phyloP scores from a whole-genome alignment of 2,329 filamentous ascomycete genomes.

The Orbilia oligospora region DNA sequence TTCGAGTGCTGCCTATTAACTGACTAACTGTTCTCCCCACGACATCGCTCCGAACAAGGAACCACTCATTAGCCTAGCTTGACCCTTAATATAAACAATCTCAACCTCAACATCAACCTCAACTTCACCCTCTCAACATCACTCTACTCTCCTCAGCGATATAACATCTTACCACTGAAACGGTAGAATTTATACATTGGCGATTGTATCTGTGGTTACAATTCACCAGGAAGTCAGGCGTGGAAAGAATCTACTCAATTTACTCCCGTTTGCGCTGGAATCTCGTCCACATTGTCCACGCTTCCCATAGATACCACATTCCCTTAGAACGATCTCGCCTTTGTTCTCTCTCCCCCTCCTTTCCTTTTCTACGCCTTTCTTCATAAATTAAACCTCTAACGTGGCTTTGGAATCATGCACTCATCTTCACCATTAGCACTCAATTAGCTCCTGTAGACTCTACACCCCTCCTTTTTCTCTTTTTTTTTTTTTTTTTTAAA shows the following conservation, averaged over 20 bases:
- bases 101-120: slow-evolving; percentile 1
- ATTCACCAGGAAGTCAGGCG: background rate
- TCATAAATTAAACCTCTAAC: slow-evolving; percentile 27
- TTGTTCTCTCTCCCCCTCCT: slow-evolving; percentile 3
- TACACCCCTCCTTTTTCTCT: slow-evolving; percentile 7
- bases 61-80: slow-evolving; percentile 22
- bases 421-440: background rate
- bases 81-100: slow-evolving; percentile 31
- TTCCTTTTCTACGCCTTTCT: background rate
- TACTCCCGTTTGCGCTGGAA: slow-evolving; percentile 44
- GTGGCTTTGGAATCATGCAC: slow-evolving; percentile 30
- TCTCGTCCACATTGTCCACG: slow-evolving; percentile 4
- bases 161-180: background rate
- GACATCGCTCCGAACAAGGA: slow-evolving; percentile 18
- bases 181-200: background rate
- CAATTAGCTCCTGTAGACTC: slow-evolving; percentile 16
- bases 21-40: background rate
- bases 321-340: slow-evolving; percentile 19
- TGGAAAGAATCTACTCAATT: slow-evolving; percentile 43
- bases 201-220: background rate
- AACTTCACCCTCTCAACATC: background rate
- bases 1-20: background rate
- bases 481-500: no score
- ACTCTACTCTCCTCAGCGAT: background rate
- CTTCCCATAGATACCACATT: slow-evolving; percentile 15